Percentiles rank a stretch among this genome's conserved stretches.
phyloP scores from a whole-genome alignment of 768 basidiomycete genomes.

The Aureoboletus auriporus region DNA sequence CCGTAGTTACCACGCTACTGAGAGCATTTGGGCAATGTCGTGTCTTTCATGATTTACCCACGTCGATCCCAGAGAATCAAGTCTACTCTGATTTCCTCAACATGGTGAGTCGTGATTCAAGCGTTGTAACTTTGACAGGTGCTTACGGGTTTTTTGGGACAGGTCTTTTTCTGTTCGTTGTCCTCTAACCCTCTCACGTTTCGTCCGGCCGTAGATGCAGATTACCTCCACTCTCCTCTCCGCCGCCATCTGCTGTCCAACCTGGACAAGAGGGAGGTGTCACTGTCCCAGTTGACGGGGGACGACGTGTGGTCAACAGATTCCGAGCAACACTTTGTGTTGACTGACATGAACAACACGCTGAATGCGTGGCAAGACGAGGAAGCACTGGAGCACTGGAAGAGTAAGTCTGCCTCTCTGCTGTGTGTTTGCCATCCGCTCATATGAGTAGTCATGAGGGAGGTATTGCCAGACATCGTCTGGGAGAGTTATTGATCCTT shows the following conservation, averaged over 20 bases:
- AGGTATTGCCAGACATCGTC: constrained; percentile 62
- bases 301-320: constrained; percentile 11
- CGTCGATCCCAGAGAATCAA: constrained; percentile 42
- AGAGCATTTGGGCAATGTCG: constrained; percentile 75
- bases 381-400: constrained; percentile 73
- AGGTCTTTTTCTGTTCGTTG: constrained; percentile 84
- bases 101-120: constrained; percentile 47
- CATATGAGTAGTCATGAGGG: constrained; percentile 62
- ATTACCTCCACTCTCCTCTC: constrained; percentile 67
- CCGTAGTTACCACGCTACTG: constrained; percentile 68
- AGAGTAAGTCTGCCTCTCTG: constrained; percentile 40
- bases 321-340: constrained; percentile 44
- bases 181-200: constrained; percentile 53
- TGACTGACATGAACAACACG: constrained; percentile 61
- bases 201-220: constrained; percentile 48
- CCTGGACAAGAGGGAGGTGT: constrained; percentile 52
- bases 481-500: constrained; percentile 72
- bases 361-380: constrained; percentile 63
- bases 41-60: constrained; percentile 71
- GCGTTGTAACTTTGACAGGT: not conserved
- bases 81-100: constrained; percentile 59
- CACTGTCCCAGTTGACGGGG: constrained; percentile 39
- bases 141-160: constrained; percentile 7
- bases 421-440: constrained; percentile 1
- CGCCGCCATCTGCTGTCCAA: constrained; percentile 56